These are phyloP conservation scores for Leptographium wingfieldii DNA, from an alignment of 2,329 filamentous ascomycete genomes.

Conservation along the genomic window DNA sequence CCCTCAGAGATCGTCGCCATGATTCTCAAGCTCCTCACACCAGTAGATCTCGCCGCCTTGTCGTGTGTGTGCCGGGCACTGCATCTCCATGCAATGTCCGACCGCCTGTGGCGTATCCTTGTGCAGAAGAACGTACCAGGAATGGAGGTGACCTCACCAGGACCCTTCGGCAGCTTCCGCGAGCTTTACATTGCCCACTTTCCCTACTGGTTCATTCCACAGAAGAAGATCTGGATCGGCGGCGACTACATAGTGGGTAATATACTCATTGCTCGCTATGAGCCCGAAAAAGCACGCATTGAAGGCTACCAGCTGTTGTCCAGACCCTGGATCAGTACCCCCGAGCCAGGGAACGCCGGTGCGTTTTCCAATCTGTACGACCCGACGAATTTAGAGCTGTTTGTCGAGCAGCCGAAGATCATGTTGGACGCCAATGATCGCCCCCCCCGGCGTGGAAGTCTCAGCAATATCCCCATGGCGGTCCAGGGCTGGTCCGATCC, in stretches of 20 bases:
- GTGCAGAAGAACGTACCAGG: slow-evolving; percentile 57
- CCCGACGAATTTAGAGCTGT: not conserved
- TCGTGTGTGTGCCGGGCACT: slow-evolving; percentile 51
- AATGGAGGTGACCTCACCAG: slow-evolving; percentile 35
- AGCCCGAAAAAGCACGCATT: slow-evolving; percentile 60
- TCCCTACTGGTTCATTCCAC: slow-evolving; percentile 73
- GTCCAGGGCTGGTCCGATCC: slow-evolving; percentile 23
- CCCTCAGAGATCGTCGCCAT: slow-evolving; percentile 64
- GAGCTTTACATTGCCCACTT: slow-evolving; percentile 64
- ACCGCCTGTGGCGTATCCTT: slow-evolving; percentile 58
- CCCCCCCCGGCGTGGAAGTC: slow-evolving; percentile 12
- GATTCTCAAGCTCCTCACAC: slow-evolving; percentile 55
- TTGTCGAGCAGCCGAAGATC: not conserved
- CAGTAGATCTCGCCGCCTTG: slow-evolving; percentile 48
- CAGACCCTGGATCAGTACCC: not conserved
- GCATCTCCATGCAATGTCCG: slow-evolving; percentile 45
- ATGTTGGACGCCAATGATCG: not conserved
- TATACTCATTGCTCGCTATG: slow-evolving; percentile 64
- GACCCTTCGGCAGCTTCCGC: slow-evolving; percentile 51
- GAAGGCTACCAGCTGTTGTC: slow-evolving; percentile 62
- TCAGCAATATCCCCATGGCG: slow-evolving; percentile 41
- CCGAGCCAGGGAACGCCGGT: not conserved
- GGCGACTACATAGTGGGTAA: slow-evolving; percentile 63
- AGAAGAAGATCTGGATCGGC: slow-evolving; percentile 74
- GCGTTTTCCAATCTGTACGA: not conserved